A percentile compares a stretch with the other conserved stretches of the same genome.
Conservation (phyloP, 306 rosid species). For the Oemleria cerasiformis region DNA sequence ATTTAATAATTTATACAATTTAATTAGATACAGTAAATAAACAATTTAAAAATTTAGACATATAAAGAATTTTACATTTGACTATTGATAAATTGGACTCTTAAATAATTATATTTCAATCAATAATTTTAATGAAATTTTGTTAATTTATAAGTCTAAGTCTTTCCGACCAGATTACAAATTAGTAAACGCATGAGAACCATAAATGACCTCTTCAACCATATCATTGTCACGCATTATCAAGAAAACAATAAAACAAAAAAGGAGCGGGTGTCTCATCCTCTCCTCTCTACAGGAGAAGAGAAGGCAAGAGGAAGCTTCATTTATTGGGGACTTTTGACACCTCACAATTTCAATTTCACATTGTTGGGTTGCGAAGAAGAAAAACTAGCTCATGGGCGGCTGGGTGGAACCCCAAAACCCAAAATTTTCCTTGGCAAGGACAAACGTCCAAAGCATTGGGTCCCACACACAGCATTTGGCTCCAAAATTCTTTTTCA, state of each 20-base stretch:
- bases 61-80: too few species aligned
- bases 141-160: too few species aligned
- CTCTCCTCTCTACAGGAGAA: not conserved
- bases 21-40: too few species aligned
- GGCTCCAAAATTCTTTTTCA: not conserved
- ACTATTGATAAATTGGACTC: too few species aligned
- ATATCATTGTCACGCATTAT: too few species aligned
- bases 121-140: too few species aligned
- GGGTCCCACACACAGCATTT: conserved; percentile 26
- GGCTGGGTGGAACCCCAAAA: conserved; percentile 5
- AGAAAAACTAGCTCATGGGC: not conserved
- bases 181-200: too few species aligned
- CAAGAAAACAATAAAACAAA: not conserved
- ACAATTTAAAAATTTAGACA: too few species aligned
- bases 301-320: not conserved
- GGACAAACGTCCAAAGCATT: conserved; percentile 9
- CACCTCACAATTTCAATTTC: not conserved
- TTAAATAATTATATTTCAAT: too few species aligned
- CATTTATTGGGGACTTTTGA: not conserved
- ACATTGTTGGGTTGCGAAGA: not conserved
- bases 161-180: too few species aligned
- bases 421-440: not conserved
- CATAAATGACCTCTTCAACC: too few species aligned
- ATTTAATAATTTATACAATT: too few species aligned
- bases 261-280: not conserved